Base-by-base conservation (phyloP, 106 monocot species). In the Dactylorhiza incarnata region DNA sequence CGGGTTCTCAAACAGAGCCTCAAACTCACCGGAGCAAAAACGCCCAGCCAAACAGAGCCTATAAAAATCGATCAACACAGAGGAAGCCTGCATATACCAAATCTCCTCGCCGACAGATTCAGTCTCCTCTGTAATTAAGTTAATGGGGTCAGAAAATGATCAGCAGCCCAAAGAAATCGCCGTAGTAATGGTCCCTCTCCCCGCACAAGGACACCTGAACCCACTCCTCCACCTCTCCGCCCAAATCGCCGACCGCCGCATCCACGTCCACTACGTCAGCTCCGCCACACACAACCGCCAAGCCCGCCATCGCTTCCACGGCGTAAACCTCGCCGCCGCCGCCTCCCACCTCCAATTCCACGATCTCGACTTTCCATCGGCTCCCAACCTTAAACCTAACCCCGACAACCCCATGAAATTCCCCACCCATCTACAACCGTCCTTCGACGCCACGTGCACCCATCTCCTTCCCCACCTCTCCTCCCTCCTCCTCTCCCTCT, bases 121-220 rank as follows among this genome's bases (percentile, higher is more conserved):
- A 1, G 5, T 5, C 22, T 61, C 61, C 29, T 25, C 9, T 65
- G 10, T 3, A 12, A 11, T 9, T 5, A 65, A 12, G n/a, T 3
- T 4, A 52, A 65, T 65, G 65, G 29, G 4, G 13, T 65, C 65
- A 13, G 9, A 9, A 25, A 65, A 10, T 12, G 5, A 12, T 6
- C 0, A 4, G 3, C 26, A 24, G 12, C 1, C 10, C 0, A 46
- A 6, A 7, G 6, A 11, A 0, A 46, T 69, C 45, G 69, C 73
- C 6, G 69, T 89, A 15, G 89, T 89, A 29, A 63, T 86, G 19
- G 85, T 93, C 17, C 89, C 93, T 12, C 78, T 93, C 22, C 89
- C 87, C 7, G 85, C 85, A 0, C 89, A 89, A 45, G 93, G 93
- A 79, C 93, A 93, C 78, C 84, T 93, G 19, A 93, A 89, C 76